These are phyloP conservation scores for Geosiphon pyriformis DNA, from an alignment of 192 early-diverging fungal genomes.

Conservation along the genomic window DNA sequence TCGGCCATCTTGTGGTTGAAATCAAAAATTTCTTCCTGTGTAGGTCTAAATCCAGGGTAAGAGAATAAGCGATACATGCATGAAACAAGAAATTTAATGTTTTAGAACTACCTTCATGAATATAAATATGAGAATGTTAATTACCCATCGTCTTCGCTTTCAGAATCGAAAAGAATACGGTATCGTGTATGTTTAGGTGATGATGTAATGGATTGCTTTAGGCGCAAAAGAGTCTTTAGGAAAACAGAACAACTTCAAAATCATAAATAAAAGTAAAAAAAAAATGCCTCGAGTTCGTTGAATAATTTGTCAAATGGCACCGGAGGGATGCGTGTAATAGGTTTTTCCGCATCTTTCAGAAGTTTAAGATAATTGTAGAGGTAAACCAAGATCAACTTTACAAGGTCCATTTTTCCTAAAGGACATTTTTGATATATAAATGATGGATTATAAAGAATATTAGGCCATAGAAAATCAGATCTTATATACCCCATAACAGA, in stretches of 20 bases:
- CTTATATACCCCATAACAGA: constrained; percentile 63
- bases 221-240: neutral
- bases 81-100: constrained; percentile 4
- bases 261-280: neutral
- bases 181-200: constrained; percentile 6
- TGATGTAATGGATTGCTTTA: constrained; percentile 3
- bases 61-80: constrained; percentile 1
- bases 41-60: constrained; percentile 3
- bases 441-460: neutral
- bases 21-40: constrained; percentile 27
- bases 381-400: constrained; percentile 54
- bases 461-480: no score
- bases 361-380: constrained; percentile 61
- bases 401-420: constrained; percentile 58
- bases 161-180: constrained; percentile 10
- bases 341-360: constrained; percentile 44
- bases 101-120: no score
- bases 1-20: constrained; percentile 37
- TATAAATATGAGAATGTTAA: neutral
- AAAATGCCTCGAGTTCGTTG: constrained; percentile 42
- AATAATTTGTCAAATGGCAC: constrained; percentile 59
- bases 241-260: neutral
- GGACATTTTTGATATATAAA: constrained; percentile 7
- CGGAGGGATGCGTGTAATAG: constrained; percentile 49
- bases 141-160: constrained; percentile 25